Percentiles rank a stretch among this genome's conserved stretches.
These are phyloP conservation scores for Alternaria sp. DNA, from an alignment of 2,329 filamentous ascomycete species.

Conservation along the genomic window DNA sequence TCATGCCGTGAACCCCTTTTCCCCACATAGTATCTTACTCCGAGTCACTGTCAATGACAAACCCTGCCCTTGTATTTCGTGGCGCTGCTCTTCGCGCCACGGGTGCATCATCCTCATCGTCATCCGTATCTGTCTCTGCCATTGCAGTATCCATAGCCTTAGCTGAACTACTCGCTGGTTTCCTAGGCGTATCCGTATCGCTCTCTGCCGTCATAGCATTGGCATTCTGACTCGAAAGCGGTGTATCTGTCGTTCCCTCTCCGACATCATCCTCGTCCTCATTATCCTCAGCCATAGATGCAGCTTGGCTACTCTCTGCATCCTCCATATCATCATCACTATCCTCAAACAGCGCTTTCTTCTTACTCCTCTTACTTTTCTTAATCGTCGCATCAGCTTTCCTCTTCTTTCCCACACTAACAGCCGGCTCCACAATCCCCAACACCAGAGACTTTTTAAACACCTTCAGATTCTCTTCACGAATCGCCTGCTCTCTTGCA, in stretches of 20 bases:
- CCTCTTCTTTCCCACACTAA: constrained; percentile 42
- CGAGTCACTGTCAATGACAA: constrained; percentile 57
- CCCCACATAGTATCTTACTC: constrained; percentile 32
- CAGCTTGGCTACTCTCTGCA: constrained; percentile 37
- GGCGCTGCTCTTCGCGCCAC: constrained; percentile 46
- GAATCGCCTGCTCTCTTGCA: constrained; percentile 73
- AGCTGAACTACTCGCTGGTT: not conserved
- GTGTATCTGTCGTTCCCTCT: constrained; percentile 51
- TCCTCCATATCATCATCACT: constrained; percentile 38
- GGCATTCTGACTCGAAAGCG: constrained; percentile 51
- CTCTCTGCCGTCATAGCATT: constrained; percentile 14
- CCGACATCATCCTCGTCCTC: constrained; percentile 40
- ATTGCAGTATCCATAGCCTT: constrained; percentile 35
- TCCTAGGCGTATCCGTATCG: constrained; percentile 27
- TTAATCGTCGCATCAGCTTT: constrained; percentile 36
- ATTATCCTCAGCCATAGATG: constrained; percentile 36
- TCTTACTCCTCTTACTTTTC: constrained; percentile 45
- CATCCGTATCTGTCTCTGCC: constrained; percentile 44
- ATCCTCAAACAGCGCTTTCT: constrained; percentile 42
- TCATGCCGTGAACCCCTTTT: not conserved
- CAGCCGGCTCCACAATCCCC: constrained; percentile 47
- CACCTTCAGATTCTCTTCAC: constrained; percentile 63
- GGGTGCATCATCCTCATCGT: constrained; percentile 52
- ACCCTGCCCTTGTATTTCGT: constrained; percentile 53
- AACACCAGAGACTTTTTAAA: constrained; percentile 58